Conservation (phyloP, 768 basidiomycete genomes). For the Neoboletus magnificus region DNA sequence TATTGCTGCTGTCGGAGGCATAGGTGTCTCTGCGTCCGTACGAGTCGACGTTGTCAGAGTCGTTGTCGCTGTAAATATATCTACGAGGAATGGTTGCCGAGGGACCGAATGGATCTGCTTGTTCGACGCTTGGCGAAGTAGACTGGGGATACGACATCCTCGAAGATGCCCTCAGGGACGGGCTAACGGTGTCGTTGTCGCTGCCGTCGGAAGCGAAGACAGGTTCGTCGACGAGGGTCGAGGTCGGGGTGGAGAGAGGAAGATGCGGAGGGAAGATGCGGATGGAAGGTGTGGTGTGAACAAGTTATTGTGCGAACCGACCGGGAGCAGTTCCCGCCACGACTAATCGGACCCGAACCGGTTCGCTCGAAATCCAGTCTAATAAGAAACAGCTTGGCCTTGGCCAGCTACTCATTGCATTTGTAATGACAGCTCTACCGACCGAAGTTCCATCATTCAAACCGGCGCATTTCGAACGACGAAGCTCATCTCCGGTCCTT, state of each 20-base stretch:
- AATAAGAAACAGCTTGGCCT: too few species aligned
- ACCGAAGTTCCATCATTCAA: background rate
- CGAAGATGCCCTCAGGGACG: constrained; percentile 9
- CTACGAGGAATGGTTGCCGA: constrained; percentile 36
- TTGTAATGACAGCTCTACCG: background rate
- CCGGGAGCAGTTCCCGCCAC: constrained; percentile 25
- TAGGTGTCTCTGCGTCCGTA: constrained; percentile 64
- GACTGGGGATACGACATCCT: constrained; percentile 51
- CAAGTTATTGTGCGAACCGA: constrained; percentile 15
- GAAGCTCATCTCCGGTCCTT: constrained; percentile 7
- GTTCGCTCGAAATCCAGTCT: constrained; percentile 12
- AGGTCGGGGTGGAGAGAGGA: constrained; percentile 3
- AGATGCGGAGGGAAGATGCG: constrained; percentile 1
- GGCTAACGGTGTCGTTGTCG: constrained; percentile 20
- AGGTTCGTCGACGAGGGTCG: constrained; percentile 1
- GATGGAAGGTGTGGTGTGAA: constrained; percentile 15
- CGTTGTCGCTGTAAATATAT: constrained; percentile 68
- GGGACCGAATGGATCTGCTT: constrained; percentile 62
- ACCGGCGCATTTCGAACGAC: background rate
- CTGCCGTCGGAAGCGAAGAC: constrained; percentile 4
- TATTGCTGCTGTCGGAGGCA: constrained; percentile 67
- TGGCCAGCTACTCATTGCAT: background rate
- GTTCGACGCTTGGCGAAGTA: constrained; percentile 59
- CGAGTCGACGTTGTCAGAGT: constrained; percentile 65
- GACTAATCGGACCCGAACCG: constrained; percentile 20